These are phyloP conservation scores for Scytalidium sp. DNA, from an alignment of 2,329 filamentous ascomycete genomes.

Conservation along the genomic window DNA sequence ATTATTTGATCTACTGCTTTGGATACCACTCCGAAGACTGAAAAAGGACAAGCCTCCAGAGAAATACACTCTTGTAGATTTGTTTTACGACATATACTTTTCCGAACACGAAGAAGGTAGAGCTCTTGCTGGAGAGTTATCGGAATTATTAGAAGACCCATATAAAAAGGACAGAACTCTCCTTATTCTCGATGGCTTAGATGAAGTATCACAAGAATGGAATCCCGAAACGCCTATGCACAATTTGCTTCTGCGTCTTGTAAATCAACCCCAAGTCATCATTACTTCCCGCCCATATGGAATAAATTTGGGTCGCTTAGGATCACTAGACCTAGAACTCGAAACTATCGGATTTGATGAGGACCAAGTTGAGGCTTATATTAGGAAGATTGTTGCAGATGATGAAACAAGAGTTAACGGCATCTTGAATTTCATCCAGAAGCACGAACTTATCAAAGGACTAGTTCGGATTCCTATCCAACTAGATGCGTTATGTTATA, in stretches of 20 bases:
- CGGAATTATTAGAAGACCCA: constrained; percentile 10
- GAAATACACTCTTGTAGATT: constrained; percentile 20
- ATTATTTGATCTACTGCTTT: constrained; percentile 35
- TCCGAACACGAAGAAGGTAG: constrained; percentile 6
- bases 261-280: constrained; percentile 33
- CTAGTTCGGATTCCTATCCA: constrained; percentile 42
- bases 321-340: constrained; percentile 30
- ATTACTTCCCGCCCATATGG: constrained; percentile 36
- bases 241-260: constrained; percentile 25
- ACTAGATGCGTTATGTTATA: constrained; percentile 40
- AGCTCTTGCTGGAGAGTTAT: constrained; percentile 14
- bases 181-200: constrained; percentile 41
- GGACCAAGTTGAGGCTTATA: constrained; percentile 32
- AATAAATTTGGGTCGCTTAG: neutral
- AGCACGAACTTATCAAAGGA: constrained; percentile 25
- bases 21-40: constrained; percentile 36
- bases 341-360: constrained; percentile 38
- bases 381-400: constrained; percentile 17
- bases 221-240: constrained; percentile 7
- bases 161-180: constrained; percentile 21
- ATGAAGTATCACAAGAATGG: constrained; percentile 30
- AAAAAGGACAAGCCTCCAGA: constrained; percentile 10
- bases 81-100: constrained; percentile 29
- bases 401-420: constrained; percentile 21
- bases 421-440: constrained; percentile 29